phyloP scores from a whole-genome alignment of 2,329 filamentous ascomycete genomes.

The Fusarium sp. region DNA sequence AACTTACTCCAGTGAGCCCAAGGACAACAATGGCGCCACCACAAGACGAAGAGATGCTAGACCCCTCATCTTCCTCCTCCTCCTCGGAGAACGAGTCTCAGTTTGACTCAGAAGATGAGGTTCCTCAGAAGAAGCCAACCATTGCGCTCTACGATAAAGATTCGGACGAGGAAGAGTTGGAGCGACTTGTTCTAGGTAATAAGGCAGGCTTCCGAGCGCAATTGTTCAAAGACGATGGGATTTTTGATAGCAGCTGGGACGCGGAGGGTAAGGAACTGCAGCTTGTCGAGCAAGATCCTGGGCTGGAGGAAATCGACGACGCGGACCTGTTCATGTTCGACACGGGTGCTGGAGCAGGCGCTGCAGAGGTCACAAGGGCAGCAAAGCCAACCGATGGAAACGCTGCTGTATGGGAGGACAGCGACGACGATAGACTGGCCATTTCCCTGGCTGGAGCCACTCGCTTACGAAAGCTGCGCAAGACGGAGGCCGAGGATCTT shows the following conservation, averaged over 20 bases:
- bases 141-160: conserved; percentile 71
- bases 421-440: conserved; percentile 88
- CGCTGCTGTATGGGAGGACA: conserved; percentile 86
- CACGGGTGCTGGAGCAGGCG: conserved; percentile 61
- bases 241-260: conserved; percentile 47
- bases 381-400: conserved; percentile 47
- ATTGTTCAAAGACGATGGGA: conserved; percentile 68
- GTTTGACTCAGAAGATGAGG: conserved; percentile 43
- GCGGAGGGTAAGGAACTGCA: conserved; percentile 48
- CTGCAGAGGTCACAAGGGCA: conserved; percentile 47
- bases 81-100: conserved; percentile 47
- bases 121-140: conserved; percentile 45
- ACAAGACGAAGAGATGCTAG: conserved; percentile 44
- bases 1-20: conserved; percentile 21
- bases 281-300: conserved; percentile 55
- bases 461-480: conserved; percentile 83
- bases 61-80: conserved; percentile 42
- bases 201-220: conserved; percentile 82
- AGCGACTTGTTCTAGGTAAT: conserved; percentile 89
- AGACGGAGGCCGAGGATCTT: conserved; percentile 84
- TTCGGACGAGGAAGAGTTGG: conserved; percentile 84
- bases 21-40: conserved; percentile 47
- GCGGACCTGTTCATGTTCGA: conserved; percentile 89
- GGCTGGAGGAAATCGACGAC: conserved; percentile 76
- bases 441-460: conserved; percentile 83